Base-by-base conservation (phyloP, 805 yeast genomes). In the Kluyveromyces lactis region DNA sequence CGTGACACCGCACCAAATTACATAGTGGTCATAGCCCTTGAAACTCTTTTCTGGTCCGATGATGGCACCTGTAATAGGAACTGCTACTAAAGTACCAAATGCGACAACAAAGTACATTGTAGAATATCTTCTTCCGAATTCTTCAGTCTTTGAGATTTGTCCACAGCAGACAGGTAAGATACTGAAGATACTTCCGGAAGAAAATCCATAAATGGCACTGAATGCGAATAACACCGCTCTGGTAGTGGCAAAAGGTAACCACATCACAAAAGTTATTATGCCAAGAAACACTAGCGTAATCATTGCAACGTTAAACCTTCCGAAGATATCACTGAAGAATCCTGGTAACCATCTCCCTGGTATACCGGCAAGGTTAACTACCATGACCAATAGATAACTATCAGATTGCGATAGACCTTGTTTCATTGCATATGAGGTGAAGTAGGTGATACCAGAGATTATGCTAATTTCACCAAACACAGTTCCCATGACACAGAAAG, bases 31-130 rank as follows among this genome's bases (percentile, higher is more conserved):
- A 46, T 71, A 72, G 3, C 60, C 56, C 0, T 41, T 40, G 2
- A 48, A 31, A 13, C 65, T 42, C 12, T 63, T 64, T 31, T 60
- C 52, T 18, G 38, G 26, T 5, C 68, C 71, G 39, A 72, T 70
- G 26, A 73, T 63, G 2, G 72, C 71, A 37, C 78, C 72, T 1
- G 75, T 69, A 18, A 71, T 59, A 8, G 79, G 79, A 18, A 74
- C 61, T 13, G 71, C 67, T 2, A 69, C 62, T 29, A 75, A 55
- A n/a, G 67, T 64, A n/a, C 69, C 74, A 47, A 77, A 67, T 1
- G 82, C 69, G 12, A 75, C 80, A 48, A 75, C 62, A 29, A 73
- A 72, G 53, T 77, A 79, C 59, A 77, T 70, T 7, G 78, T 71
- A 2, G 79, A 73, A 46, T 73, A 74, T 13, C 75, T 64, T 53